Conservation (phyloP, 805 yeast species). For the Ogataea nitratoaversa region DNA sequence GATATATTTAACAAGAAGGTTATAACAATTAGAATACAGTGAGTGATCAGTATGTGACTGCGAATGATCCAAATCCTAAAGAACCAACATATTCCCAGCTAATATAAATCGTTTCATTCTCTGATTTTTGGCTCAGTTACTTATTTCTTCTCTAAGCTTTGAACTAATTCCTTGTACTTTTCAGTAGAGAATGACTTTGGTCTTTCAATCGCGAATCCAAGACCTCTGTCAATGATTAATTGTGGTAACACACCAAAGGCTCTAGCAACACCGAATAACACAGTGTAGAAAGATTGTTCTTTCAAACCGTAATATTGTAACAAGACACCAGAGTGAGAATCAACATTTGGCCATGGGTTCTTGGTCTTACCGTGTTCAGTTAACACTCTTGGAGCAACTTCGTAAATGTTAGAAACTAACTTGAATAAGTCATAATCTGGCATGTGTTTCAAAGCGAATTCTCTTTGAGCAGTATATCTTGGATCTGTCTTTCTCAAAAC, state of each 20-base stretch:
- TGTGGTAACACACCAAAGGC: constrained; percentile 85
- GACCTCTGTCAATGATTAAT: constrained; percentile 78
- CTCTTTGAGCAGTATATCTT: constrained; percentile 81
- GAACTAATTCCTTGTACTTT: constrained; percentile 81
- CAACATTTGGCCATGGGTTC: constrained; percentile 93
- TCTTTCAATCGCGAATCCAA: constrained; percentile 80
- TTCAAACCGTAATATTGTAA: constrained; percentile 82
- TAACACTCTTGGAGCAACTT: constrained; percentile 78
- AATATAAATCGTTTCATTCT: not conserved
- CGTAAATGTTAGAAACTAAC: constrained; percentile 71
- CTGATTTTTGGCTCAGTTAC: not conserved
- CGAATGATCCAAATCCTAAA: no score
- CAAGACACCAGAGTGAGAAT: constrained; percentile 81
- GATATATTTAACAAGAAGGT: no score
- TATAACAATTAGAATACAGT: not conserved
- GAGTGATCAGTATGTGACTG: not conserved
- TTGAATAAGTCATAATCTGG: constrained; percentile 78
- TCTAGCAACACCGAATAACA: constrained; percentile 81
- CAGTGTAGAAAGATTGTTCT: constrained; percentile 81
- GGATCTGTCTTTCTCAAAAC: constrained; percentile 87
- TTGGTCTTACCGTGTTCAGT: constrained; percentile 85
- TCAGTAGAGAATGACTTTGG: constrained; percentile 93
- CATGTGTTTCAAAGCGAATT: constrained; percentile 69
- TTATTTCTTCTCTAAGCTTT: constrained; percentile 24
- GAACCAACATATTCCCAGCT: no score